Conservation (phyloP, 257 asterid species). For the Ocimum tenuiflorum region DNA sequence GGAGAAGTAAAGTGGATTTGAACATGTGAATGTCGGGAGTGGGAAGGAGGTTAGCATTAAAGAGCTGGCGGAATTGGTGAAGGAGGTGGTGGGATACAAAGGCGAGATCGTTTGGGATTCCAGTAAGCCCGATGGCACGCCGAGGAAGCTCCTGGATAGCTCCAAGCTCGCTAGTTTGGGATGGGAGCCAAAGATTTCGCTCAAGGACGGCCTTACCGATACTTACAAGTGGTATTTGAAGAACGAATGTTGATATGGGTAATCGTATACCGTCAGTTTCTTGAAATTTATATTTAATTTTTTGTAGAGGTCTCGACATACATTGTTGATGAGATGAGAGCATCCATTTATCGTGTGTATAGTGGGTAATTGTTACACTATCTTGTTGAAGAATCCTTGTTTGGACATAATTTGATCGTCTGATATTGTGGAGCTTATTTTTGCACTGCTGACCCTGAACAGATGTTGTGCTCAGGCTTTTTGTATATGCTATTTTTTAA, state of each 20-base stretch:
- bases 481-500: no score
- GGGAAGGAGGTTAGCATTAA: conserved; percentile 80
- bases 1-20: conserved; percentile 65
- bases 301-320: no score
- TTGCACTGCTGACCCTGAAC: no score
- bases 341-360: conserved; percentile 3
- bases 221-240: conserved; percentile 83
- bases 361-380: background rate
- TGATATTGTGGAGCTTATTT: background rate
- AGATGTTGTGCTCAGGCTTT: no score
- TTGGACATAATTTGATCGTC: background rate
- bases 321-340: no score
- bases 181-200: conserved; percentile 72
- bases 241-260: conserved; percentile 42
- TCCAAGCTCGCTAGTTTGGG: conserved; percentile 72
- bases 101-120: conserved; percentile 86
- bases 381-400: background rate
- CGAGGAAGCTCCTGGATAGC: conserved; percentile 94
- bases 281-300: no score
- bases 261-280: no score
- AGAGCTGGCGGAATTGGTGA: conserved; percentile 81
- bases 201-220: conserved; percentile 59
- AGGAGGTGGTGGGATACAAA: conserved; percentile 75
- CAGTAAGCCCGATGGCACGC: conserved; percentile 88
- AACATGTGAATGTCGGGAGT: conserved; percentile 91